Base-by-base conservation (phyloP, 805 yeast genomes). In the Candida nemodendra region DNA sequence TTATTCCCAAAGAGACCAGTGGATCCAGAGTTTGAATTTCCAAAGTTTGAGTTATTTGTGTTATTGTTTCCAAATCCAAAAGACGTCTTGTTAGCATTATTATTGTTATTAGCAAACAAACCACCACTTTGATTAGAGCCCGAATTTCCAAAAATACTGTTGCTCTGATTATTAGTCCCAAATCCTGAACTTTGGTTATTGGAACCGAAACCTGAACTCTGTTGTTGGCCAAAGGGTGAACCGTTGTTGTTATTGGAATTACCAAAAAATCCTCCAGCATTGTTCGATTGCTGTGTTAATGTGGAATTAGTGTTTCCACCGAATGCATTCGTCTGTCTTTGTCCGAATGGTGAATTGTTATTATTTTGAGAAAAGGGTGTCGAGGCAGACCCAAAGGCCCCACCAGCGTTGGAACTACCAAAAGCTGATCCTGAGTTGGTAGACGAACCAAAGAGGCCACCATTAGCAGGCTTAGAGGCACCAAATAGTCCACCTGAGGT, bases 401-500 rank as follows among this genome's bases (percentile, higher is more conserved):
- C 43, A 15, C 50, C 49, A 15, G 58, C 53, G 36, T 54, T 59
- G 30, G 53, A 49, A 6, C 34, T 25, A 5, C 53, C 50, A 45
- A 48, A 48, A 31, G 45, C 46, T 5, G 44, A 24, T 4, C 36
- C 34, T 16, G 37, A 42, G 28, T 45, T 50, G 41, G 42, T 22
- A 17, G 40, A 17, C 12, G 41, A 47, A 44, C 54, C 56, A 27
- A 48, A 50, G 15, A 48, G 41, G 1, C 54, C 55, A 18, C 44
- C 52, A 36, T 42, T 49, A 32, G 53, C 51, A 38, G 40, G 45
- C 48, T 32, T 42, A 49, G 40, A 54, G 47, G 45, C 52, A 16
- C 78, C 79, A 54, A 76, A 75, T 37, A 73, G 52, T 4, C 75
- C 74, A 12, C 71, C 69, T n/a, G 61, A 56, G 9, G 59, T 48